Base-by-base conservation (phyloP, 805 yeast species). In the Zygosaccharomyces lentus region DNA sequence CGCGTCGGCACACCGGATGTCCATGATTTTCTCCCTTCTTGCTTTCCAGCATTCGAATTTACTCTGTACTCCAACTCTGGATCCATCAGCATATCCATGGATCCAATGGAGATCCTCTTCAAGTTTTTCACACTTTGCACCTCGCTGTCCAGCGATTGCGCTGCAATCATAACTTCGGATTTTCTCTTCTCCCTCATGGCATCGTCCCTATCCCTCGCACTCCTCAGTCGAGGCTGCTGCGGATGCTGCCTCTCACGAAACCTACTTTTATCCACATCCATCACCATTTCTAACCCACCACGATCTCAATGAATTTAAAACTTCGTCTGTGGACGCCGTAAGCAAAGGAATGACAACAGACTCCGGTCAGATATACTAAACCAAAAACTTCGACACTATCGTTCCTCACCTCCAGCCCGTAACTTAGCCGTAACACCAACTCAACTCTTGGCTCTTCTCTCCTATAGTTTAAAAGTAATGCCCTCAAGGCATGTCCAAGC, bases 131-230 rank as follows among this genome's bases (percentile, higher is more conserved):
- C 86, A 61, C 81, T 80, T 64, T 80, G 79, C 51, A 84, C 73
- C 59, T 86, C 93, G 49, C 78, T 81, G 57, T 85, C 87, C 37
- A 86, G 77, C 5, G 88, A 87, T 55, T 80, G 80, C 2, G 87
- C 89, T 2, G 95, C 95, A 29, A 77, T 74, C 35, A 71, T 54
- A 41, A 73, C 70, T 57, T 77, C 68, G 45, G 76, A 70, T 47
- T 71, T 71, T 35, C 76, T 55, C 46, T 68, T 69, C 9, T 65
- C 59, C 23, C 47, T 35, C 45, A 45, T 43, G 12, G 47, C 13
- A 16, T 45, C 40, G 16, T 41, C 39, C 37, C 21, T 36, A 9
- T 45, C 3, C 24, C 31, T 41, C 10, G 43, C 27, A 10, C 38
- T 46, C 34, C 52, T 48, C 32, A 32, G 21, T 21, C 35, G 38